Conservation (phyloP, 2,329 filamentous ascomycete genomes). For the Calonectria pseudoreteaudii region DNA sequence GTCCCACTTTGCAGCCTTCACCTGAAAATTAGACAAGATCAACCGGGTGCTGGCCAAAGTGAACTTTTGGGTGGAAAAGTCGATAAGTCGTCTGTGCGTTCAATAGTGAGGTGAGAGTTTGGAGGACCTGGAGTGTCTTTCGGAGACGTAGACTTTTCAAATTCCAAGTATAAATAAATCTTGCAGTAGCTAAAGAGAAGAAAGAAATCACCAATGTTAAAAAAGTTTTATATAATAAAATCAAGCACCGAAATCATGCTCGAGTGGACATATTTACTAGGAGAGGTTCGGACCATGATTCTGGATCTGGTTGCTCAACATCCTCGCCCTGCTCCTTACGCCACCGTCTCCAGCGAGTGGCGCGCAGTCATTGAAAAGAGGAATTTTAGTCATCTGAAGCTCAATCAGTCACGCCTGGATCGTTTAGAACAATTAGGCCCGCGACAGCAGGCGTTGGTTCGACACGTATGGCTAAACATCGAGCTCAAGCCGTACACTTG, state of each 20-base stretch:
- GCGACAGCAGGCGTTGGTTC: not conserved
- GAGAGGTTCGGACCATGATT: conserved; percentile 20
- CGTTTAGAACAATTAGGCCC: not conserved
- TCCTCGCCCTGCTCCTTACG: not conserved
- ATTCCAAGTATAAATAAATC: too few species aligned
- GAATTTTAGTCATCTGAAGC: conserved; percentile 8
- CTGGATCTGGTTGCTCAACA: not conserved
- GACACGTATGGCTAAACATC: conserved; percentile 31
- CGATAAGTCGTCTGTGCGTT: not conserved
- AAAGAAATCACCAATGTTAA: too few species aligned
- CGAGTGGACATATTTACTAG: conserved; percentile 11
- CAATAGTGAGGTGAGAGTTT: not conserved
- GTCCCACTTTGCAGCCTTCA: not conserved
- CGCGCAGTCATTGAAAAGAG: conserved; percentile 2
- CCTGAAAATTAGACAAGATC: not conserved
- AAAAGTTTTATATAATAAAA: too few species aligned
- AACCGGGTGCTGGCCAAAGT: not conserved
- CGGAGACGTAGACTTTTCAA: too few species aligned
- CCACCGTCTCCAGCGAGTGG: conserved; percentile 25
- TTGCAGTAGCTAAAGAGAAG: too few species aligned
- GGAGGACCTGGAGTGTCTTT: too few species aligned
- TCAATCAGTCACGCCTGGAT: conserved; percentile 12
- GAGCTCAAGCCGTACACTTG: conserved; percentile 27
- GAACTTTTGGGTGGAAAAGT: not conserved
- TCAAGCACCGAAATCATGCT: too few species aligned